Evolutionary conservation across 176 grass and related monocot species (phyloP).

Genomic region (Canna indica): DNA sequence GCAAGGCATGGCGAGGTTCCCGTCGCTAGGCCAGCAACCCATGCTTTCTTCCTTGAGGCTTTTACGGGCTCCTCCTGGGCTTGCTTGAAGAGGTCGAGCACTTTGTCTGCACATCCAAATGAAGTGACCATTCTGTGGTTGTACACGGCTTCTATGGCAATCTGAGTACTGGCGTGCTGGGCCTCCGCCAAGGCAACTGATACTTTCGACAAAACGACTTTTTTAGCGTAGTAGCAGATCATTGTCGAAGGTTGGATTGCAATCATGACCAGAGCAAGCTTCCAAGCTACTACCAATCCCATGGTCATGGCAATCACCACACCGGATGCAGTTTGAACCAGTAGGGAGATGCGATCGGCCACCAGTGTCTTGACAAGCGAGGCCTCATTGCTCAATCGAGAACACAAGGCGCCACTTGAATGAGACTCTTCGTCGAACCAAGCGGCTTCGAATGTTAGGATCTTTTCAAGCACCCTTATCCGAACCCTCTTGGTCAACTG

Average conservation of each 20-base stretch:
- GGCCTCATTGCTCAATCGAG: slow-evolving; percentile 69
- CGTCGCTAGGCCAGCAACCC: slow-evolving; percentile 84
- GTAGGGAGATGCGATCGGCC: slow-evolving; percentile 82
- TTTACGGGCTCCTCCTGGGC: slow-evolving; percentile 80
- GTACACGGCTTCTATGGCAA: slow-evolving; percentile 88
- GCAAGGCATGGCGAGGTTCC: slow-evolving; percentile 84
- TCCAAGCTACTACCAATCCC: slow-evolving; percentile 89
- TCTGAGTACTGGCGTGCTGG: slow-evolving; percentile 86
- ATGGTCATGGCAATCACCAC: slow-evolving; percentile 73
- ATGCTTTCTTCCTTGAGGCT: slow-evolving; percentile 72
- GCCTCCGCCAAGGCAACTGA: slow-evolving; percentile 79
- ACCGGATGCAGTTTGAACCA: slow-evolving; percentile 85
- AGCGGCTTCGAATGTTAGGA: slow-evolving; percentile 85
- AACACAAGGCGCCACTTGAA: slow-evolving; percentile 78
- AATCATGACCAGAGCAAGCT: slow-evolving; percentile 98
- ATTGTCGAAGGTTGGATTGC: slow-evolving; percentile 87
- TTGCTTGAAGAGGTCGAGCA: slow-evolving; percentile 69
- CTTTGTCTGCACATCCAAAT: slow-evolving; percentile 64
- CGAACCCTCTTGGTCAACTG: slow-evolving; percentile 81
- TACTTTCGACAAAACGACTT: slow-evolving; percentile 85
- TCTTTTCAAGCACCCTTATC: slow-evolving; percentile 73
- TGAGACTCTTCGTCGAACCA: slow-evolving; percentile 96
- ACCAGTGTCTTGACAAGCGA: slow-evolving; percentile 94
- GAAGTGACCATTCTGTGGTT: slow-evolving; percentile 99
- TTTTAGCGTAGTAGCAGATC: slow-evolving; percentile 87